Percentiles rank a stretch among this genome's conserved stretches.
Evolutionary conservation across 192 early-diverging fungal species (phyloP).

Genomic region (Entophlyctis luteolus): DNA sequence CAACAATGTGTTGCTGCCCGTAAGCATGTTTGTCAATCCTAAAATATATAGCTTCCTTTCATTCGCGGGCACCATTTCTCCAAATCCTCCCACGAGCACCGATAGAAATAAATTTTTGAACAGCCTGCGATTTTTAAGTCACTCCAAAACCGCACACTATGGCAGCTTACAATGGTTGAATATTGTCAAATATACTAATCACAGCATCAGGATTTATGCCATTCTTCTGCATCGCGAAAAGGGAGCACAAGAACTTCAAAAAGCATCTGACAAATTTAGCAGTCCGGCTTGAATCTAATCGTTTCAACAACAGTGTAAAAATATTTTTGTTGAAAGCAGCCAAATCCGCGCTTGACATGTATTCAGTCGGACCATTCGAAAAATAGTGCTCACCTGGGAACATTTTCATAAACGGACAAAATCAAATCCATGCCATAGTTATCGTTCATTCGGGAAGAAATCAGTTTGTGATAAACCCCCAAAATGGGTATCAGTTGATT

Average conservation of each 20-base stretch:
- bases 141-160: neutral
- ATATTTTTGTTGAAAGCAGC: slow-evolving; percentile 56
- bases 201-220: slow-evolving; percentile 57
- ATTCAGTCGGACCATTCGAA: too few relatives aligned
- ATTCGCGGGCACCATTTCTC: slow-evolving; percentile 46
- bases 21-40: slow-evolving; percentile 63
- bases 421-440: slow-evolving; percentile 82
- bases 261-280: slow-evolving; percentile 62
- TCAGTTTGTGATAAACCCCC: slow-evolving; percentile 90
- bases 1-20: slow-evolving; percentile 51
- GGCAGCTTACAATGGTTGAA: slow-evolving; percentile 54
- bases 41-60: slow-evolving; percentile 64
- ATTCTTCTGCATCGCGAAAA: slow-evolving; percentile 61
- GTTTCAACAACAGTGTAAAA: slow-evolving; percentile 56
- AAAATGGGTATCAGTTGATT: slow-evolving; percentile 78
- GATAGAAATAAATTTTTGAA: slow-evolving; percentile 62
- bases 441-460: slow-evolving; percentile 80
- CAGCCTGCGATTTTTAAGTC: slow-evolving; percentile 33
- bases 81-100: slow-evolving; percentile 65
- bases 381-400: slow-evolving; percentile 70
- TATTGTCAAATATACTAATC: slow-evolving; percentile 53
- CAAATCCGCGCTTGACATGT: slow-evolving; percentile 34
- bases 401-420: slow-evolving; percentile 67
- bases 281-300: slow-evolving; percentile 55
- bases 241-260: slow-evolving; percentile 62